Conservation (phyloP, 2,329 filamentous ascomycete genomes). For the Botrytis byssoidea region DNA sequence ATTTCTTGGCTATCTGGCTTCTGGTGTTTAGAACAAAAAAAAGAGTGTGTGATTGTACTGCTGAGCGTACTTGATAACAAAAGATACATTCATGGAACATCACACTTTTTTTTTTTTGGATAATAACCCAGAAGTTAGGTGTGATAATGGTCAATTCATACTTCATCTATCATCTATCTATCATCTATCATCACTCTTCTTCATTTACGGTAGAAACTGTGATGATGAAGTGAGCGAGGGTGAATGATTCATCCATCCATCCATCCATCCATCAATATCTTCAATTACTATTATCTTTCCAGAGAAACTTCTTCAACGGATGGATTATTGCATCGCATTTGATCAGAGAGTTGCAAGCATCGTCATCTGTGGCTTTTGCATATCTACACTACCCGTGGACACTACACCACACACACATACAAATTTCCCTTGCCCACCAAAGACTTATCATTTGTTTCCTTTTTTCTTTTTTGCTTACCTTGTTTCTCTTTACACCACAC, state of each 20-base stretch:
- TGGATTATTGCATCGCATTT: neutral
- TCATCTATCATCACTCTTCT: too few species aligned
- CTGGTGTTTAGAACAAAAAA: slow-evolving; percentile 6
- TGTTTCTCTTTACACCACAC: neutral
- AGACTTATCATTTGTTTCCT: neutral
- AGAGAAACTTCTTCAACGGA: neutral
- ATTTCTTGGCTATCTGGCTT: slow-evolving; percentile 10
- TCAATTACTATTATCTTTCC: neutral
- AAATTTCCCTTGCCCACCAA: slow-evolving; percentile 6
- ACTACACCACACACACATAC: neutral
- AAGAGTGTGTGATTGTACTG: slow-evolving; percentile 7
- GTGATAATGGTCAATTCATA: neutral
- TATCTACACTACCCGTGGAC: neutral
- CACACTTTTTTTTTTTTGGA: neutral
- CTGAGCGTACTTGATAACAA: neutral
- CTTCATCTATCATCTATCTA: neutral
- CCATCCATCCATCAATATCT: neutral
- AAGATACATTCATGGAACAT: slow-evolving; percentile 5
- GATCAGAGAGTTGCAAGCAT: slow-evolving; percentile 10
- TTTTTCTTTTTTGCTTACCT: neutral
- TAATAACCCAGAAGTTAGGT: neutral
- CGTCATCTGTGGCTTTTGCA: slow-evolving; percentile 6
- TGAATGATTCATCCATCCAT: slow-evolving; percentile 3
- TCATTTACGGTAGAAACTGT: neutral
- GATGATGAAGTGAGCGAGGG: neutral